Conservation (phyloP, 768 basidiomycete species). For the Cantharellus anzutake region DNA sequence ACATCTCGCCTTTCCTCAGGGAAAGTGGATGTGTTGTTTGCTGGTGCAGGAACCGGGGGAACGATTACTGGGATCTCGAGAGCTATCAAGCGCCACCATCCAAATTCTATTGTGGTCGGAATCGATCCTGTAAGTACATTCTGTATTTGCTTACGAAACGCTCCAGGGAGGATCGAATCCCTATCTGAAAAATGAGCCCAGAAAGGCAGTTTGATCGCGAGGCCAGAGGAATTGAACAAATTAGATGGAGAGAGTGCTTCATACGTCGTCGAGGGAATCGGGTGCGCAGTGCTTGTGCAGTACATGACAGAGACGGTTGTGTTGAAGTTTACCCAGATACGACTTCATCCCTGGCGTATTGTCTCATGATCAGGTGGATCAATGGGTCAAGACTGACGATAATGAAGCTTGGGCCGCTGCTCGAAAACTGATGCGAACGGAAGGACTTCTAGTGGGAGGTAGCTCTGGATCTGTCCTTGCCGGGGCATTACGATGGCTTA, state of each 20-base stretch:
- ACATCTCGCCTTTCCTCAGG: conserved; percentile 37
- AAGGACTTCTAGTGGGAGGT: conserved; percentile 85
- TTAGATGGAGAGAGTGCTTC: conserved; percentile 24
- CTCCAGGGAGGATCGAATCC: background rate
- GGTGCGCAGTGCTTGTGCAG: conserved; percentile 19
- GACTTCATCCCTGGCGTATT: conserved; percentile 85
- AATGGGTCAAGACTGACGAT: conserved; percentile 79
- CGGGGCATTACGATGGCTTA: conserved; percentile 62
- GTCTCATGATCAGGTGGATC: conserved; percentile 46
- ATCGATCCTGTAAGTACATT: conserved; percentile 60
- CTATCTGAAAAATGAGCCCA: conserved; percentile 13
- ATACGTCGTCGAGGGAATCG: conserved; percentile 91
- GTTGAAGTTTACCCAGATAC: conserved; percentile 23
- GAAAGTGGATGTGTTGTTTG: conserved; percentile 66
- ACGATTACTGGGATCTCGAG: conserved; percentile 78
- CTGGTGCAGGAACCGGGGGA: conserved; percentile 87
- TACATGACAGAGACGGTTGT: background rate
- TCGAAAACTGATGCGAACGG: conserved; percentile 54
- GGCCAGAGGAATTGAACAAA: conserved; percentile 44
- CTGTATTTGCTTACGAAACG: background rate
- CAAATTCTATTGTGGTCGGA: conserved; percentile 55
- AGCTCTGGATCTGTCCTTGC: conserved; percentile 76
- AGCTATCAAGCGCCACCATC: conserved; percentile 68
- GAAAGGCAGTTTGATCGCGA: conserved; percentile 78
- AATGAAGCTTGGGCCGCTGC: conserved; percentile 63